Evolutionary conservation across 2,329 filamentous ascomycete species (phyloP), one percentile per base, ranked within the genome.

Genomic region (Epichloe gansuensis): DNA sequence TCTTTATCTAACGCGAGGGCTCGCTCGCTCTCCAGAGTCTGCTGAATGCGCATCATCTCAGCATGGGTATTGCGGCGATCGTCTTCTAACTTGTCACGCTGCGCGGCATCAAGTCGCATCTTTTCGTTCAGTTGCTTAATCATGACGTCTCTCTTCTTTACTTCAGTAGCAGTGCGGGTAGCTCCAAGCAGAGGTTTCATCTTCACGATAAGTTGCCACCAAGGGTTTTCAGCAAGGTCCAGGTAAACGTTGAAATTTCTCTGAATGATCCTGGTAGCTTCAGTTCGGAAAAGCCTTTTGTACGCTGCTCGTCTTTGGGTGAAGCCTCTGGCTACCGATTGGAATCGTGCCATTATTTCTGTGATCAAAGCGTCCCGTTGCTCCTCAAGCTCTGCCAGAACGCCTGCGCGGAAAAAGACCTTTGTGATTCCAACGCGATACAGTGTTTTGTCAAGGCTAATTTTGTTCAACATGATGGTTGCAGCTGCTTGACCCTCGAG

Each of bases 1-100:
- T 99, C 94, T 66, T 98, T 98, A 68, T 99, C 93, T 5, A 98
- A 73, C 1, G 93, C 93, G 42, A 98, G 75, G n/a, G 91, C 88
- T 48, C 93, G 82, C 68, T 98, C 94, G 58, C 90, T 95, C 66
- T 98, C 94, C 2, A 99, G 76, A 0, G 88, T 95, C 61, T 97
- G 89, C 64, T 96, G 90, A 46, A 97, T 87, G 35, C 87, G 83
- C 58, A 90, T 80, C 61, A 96, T 85, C 62, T 98, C 93, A 13
- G 84, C 75, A 59, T 97, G 87, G 2, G 88, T 87, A 55, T 89
- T 86, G 42, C 93, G 80, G 35, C 90, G 81, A 59, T 98, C 93
- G 51, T 98, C 93, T 62, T 98, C 93, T 0, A 98, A 73, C 57
- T 81, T 85, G 49, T 87, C 81, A 27, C 86, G 84, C 51, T 88